Base-by-base conservation (phyloP, 805 yeast genomes). In the Cyberlindnera mrakii region DNA sequence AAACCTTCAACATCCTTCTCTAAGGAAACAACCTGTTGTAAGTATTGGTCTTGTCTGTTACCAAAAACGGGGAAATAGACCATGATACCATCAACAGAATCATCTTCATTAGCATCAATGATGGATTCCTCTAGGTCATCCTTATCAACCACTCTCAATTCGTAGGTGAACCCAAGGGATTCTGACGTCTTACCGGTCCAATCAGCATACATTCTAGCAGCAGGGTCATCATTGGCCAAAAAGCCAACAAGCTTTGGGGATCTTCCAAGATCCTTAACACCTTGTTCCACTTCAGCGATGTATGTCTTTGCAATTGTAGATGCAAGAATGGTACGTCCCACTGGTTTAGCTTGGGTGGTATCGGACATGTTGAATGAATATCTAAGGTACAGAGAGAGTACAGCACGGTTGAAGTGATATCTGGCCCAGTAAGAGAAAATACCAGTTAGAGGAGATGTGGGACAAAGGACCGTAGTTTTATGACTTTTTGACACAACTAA, bases 61-160 rank as follows among this genome's bases (percentile, higher is more conserved):
- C 96, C 96, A 65, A 87, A 93, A 3, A 93, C 98, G 0, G 99
- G 99, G 75, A 91, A 93, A 63, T 93, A 93, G 14, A 93, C 91
- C 85, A 93, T 89, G 52, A 93, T 93, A 19, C 98, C 99, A 59
- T 89, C 82, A 33, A 91, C 86, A 1, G 61, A 53, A 43, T 74
- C 77, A 57, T 90, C 91, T 25, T 71, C 69, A 62, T 93, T 93
- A 46, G 98, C 96, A 34, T 75, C 78, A 37, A 89, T 75, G 47
- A 93, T 78, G 29, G 78, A 81, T 52, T 82, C 89, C 62, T 93
- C 99, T 47, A 93, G 71, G 30, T 81, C 83, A 52, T 93, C 96
- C 60, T 85, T 88, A 52, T 75, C 77, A 16, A 68, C 70, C 16
- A 84, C 80, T 54, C 78, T 75, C 50, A 93, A 67, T 60, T 89